phyloP scores from a whole-genome alignment of 2,329 filamentous ascomycete genomes.

The Fusarium graminum region DNA sequence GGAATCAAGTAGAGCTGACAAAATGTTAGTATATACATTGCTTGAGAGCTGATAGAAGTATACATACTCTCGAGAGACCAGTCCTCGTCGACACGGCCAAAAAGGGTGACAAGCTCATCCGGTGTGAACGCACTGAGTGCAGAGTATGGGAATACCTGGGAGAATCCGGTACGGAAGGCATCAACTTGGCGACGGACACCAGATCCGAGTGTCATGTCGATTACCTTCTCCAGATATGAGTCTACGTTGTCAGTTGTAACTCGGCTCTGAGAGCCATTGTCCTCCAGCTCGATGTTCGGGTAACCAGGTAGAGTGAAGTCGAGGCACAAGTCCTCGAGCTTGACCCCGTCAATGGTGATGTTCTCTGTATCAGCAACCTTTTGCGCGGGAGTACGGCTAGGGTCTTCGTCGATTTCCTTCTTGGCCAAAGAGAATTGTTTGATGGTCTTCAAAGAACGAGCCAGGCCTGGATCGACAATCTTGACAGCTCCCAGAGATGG shows the following conservation, averaged over 20 bases:
- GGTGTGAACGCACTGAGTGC: slow-evolving; percentile 94
- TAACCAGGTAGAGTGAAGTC: slow-evolving; percentile 97
- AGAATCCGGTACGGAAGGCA: slow-evolving; percentile 91
- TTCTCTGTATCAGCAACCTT: slow-evolving; percentile 78
- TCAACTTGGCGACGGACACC: slow-evolving; percentile 92
- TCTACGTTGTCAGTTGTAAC: slow-evolving; percentile 95
- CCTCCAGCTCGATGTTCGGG: slow-evolving; percentile 83
- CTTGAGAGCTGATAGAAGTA: background rate
- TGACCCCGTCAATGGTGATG: slow-evolving; percentile 80
- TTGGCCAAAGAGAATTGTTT: slow-evolving; percentile 89
- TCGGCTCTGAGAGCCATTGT: slow-evolving; percentile 77
- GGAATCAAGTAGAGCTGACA: slow-evolving; percentile 89
- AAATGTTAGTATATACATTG: slow-evolving; percentile 16
- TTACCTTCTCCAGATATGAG: slow-evolving; percentile 86
- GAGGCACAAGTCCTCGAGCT: slow-evolving; percentile 86
- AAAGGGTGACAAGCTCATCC: slow-evolving; percentile 93
- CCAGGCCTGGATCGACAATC: slow-evolving; percentile 86
- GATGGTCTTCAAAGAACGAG: slow-evolving; percentile 85
- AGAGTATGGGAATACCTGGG: slow-evolving; percentile 95
- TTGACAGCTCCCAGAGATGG: slow-evolving; percentile 92
- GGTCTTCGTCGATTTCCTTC: slow-evolving; percentile 82
- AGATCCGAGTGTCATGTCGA: slow-evolving; percentile 90
- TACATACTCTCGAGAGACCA: slow-evolving; percentile 96
- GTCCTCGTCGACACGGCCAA: slow-evolving; percentile 92
- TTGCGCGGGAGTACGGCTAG: slow-evolving; percentile 72